phyloP scores from a whole-genome alignment of 1,139 yeast genomes.

The Hansenula sp. region DNA sequence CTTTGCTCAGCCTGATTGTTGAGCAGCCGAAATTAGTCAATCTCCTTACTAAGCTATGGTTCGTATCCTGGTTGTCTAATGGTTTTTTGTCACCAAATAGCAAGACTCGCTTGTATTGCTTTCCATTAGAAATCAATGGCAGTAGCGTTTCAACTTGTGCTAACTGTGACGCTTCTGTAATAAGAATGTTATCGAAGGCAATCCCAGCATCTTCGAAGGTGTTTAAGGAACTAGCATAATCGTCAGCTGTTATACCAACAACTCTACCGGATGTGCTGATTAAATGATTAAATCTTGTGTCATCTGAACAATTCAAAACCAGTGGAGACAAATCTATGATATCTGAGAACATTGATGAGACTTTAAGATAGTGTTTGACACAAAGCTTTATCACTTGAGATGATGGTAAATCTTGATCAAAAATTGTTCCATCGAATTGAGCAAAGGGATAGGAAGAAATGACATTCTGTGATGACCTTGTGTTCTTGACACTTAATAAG shows the following conservation, averaged over 20 bases:
- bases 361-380: constrained; percentile 17
- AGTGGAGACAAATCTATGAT: constrained; percentile 31
- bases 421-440: constrained; percentile 10
- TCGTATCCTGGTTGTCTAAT: too few relatives aligned
- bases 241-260: constrained; percentile 30
- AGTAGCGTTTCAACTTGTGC: constrained; percentile 30
- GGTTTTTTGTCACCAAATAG: constrained; percentile 30
- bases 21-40: not conserved
- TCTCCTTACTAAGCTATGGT: not conserved
- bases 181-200: constrained; percentile 27
- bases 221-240: constrained; percentile 12
- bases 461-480: constrained; percentile 5
- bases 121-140: constrained; percentile 21
- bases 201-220: constrained; percentile 6
- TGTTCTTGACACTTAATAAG: constrained; percentile 12
- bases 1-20: not conserved
- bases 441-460: constrained; percentile 29
- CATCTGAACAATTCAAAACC: constrained; percentile 21
- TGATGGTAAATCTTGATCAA: constrained; percentile 2
- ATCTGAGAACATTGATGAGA: constrained; percentile 24
- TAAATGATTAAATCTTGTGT: constrained; percentile 22
- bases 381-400: constrained; percentile 11
- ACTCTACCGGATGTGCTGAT: constrained; percentile 26
- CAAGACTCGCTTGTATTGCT: constrained; percentile 23
- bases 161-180: constrained; percentile 32